Percentiles rank a stretch among this genome's conserved stretches.
Conservation (phyloP, 2,329 filamentous ascomycete genomes). For the Phoma sp. region DNA sequence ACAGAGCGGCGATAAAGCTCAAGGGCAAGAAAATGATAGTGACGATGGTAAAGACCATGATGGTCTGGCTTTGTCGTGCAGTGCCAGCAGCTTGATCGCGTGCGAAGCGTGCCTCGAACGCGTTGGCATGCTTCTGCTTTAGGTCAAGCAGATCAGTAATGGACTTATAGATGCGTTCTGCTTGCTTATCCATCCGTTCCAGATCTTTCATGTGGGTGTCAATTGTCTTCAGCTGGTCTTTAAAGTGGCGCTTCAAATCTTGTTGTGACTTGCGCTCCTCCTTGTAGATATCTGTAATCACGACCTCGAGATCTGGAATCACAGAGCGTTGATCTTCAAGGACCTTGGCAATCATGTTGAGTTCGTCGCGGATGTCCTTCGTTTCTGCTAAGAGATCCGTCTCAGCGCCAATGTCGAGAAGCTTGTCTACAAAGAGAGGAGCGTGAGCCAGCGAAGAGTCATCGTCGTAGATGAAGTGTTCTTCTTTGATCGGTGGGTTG, state of each 20-base stretch:
- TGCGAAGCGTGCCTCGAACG: conserved; percentile 69
- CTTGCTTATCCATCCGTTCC: conserved; percentile 69
- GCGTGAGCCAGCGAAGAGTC: conserved; percentile 35
- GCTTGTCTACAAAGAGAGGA: conserved; percentile 60
- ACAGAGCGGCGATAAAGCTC: conserved; percentile 63
- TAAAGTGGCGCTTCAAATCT: conserved; percentile 63
- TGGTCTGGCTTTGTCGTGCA: conserved; percentile 63
- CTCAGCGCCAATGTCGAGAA: conserved; percentile 67
- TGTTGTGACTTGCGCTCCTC: conserved; percentile 49
- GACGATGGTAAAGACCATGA: conserved; percentile 67
- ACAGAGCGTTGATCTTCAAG: conserved; percentile 59
- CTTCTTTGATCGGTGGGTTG: conserved; percentile 34
- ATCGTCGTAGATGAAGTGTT: conserved; percentile 42
- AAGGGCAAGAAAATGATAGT: conserved; percentile 65
- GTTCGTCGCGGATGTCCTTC: conserved; percentile 73
- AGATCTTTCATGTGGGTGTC: conserved; percentile 67
- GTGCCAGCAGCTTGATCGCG: conserved; percentile 68
- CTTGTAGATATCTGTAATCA: conserved; percentile 51
- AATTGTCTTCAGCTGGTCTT: conserved; percentile 65
- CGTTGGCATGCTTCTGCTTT: conserved; percentile 74
- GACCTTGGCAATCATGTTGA: conserved; percentile 67
- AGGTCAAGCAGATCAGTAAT: conserved; percentile 70
- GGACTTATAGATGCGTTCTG: conserved; percentile 65
- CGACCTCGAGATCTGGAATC: conserved; percentile 56
- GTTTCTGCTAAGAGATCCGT: conserved; percentile 68